phyloP scores from a whole-genome alignment of 768 basidiomycete species.

The Psilocybe tampanensis region DNA sequence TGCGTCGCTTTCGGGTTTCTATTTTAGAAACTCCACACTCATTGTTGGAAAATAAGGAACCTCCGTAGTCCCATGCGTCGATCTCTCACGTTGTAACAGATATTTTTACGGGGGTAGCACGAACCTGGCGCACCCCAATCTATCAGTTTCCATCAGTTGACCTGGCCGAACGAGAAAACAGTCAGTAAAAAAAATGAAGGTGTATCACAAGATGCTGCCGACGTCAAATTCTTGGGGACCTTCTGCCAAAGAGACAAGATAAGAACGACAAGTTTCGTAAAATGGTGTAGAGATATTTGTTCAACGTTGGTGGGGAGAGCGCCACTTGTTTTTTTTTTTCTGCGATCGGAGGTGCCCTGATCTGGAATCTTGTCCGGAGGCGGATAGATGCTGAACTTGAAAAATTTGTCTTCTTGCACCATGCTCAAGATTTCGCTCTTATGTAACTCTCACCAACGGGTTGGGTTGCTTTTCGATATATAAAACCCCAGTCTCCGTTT shows the following conservation, averaged over 20 bases:
- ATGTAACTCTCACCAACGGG: conserved; percentile 11
- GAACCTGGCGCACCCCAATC: not conserved
- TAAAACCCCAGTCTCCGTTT: conserved; percentile 5
- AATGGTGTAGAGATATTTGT: not conserved
- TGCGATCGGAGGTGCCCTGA: not conserved
- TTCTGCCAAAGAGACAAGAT: not conserved
- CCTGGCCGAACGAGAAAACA: not conserved
- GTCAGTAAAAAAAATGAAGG: not conserved
- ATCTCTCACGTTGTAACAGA: not conserved
- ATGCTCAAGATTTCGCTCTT: conserved; percentile 6
- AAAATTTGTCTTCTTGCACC: not conserved
- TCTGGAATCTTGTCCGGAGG: not conserved
- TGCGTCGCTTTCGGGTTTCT: not conserved
- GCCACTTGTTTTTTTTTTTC: not conserved
- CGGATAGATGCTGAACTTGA: not conserved
- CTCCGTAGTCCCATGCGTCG: not conserved
- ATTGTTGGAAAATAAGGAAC: not conserved
- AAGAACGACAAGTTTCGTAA: not conserved
- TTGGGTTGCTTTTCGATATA: conserved; percentile 1
- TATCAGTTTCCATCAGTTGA: not conserved
- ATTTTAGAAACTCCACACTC: not conserved
- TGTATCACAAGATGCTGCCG: conserved; percentile 1
- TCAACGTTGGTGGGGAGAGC: not conserved
- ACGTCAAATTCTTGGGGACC: not conserved
- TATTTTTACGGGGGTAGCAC: not conserved